Conservation (phyloP, 805 yeast genomes). For the Barnettozyma californica region DNA sequence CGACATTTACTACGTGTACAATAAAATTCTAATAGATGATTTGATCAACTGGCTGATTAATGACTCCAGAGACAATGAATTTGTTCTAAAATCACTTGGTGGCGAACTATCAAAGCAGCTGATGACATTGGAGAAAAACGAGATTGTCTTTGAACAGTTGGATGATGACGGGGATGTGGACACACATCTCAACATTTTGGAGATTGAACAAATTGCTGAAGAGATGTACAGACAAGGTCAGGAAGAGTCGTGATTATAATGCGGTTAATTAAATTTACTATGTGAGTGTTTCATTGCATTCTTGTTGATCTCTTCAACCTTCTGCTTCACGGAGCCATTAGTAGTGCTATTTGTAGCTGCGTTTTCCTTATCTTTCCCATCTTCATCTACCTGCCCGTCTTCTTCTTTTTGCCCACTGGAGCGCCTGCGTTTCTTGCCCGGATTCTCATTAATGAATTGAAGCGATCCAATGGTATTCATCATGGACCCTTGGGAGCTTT, state of each 20-base stretch:
- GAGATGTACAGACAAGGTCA: constrained; percentile 30
- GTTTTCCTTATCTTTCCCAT: neutral
- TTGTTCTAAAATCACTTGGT: constrained; percentile 55
- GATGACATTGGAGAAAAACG: constrained; percentile 34
- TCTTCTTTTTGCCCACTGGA: constrained; percentile 12
- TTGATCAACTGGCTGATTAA: constrained; percentile 67
- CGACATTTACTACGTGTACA: constrained; percentile 81
- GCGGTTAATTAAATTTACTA: neutral
- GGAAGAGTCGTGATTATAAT: neutral
- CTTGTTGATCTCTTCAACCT: constrained; percentile 1
- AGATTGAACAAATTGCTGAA: constrained; percentile 57
- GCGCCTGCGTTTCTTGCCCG: constrained; percentile 24
- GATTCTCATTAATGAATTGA: constrained; percentile 27
- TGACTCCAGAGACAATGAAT: constrained; percentile 52
- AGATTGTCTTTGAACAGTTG: constrained; percentile 52
- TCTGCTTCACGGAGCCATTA: neutral
- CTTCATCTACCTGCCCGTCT: neutral
- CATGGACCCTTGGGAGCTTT: constrained; percentile 22
- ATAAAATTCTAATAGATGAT: constrained; percentile 71
- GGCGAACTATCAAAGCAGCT: constrained; percentile 51
- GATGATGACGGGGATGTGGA: constrained; percentile 34
- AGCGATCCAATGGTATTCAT: constrained; percentile 24
- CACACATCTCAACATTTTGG: constrained; percentile 43
- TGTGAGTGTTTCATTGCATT: neutral
- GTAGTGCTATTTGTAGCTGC: neutral